Evolutionary conservation across 2,329 filamentous ascomycete species (phyloP), one percentile per base, ranked within the genome.

Genomic region (Sordariomycetes sp.): DNA sequence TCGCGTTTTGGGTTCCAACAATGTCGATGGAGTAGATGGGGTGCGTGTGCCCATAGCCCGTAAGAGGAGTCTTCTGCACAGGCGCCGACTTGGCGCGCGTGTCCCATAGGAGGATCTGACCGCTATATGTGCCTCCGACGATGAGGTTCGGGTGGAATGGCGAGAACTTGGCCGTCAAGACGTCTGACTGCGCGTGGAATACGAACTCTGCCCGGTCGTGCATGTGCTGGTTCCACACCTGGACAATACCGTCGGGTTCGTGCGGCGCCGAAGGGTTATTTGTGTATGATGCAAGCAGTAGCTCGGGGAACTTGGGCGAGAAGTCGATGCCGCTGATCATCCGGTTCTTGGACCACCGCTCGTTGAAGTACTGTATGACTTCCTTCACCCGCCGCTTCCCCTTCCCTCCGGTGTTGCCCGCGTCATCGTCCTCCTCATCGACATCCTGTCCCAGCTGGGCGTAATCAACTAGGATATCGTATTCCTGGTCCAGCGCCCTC

Each of bases 321-420:
- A 96, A 99, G 72, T 92, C 89, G 64, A 99, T 84, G 65, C 90
- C 88, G 68, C 89, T 96, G 67, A 99, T 87, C 87, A 96, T 96
- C 62, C 91, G 86, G 74, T 96, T 96, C 76, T 95, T 95, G 66
- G 90, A 95, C 88, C 92, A 96, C 68, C 90, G 82, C 60, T 95
- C 88, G 66, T 96, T 91, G 72, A 89, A 96, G 70, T 97, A 96
- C 65, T 96, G 92, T 39, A 87, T 85, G 54, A 96, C 78, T 70
- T 99, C 91, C 68, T 89, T 92, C 64, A 95, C 82, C 62, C 87
- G 81, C 62, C 88, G 77, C 48, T 86, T 83, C 55, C 85, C 86
- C 61, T 86, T 86, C 3, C 85, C 86, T 35, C 82, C 80, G 2
- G 80, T 82, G 59, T 86, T 86, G 17, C 86, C 86, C 55, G 72